Conservation (phyloP, 805 yeast species). For the Pichia heedii region DNA sequence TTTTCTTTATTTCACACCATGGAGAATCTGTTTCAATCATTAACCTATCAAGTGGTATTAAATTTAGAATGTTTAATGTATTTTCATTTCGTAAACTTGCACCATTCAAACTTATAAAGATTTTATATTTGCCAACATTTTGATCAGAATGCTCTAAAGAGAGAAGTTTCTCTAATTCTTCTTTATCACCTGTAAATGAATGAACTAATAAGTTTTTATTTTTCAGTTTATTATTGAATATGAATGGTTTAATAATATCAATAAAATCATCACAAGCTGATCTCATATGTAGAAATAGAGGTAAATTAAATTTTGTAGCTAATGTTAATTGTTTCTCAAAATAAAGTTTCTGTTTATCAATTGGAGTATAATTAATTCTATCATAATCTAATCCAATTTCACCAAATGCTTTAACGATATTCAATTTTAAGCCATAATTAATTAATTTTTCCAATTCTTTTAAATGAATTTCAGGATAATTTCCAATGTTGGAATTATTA, state of each 20-base stretch:
- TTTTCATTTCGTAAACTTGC: conserved; percentile 80
- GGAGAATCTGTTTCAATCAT: conserved; percentile 96
- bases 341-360: conserved; percentile 54
- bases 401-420: conserved; percentile 75
- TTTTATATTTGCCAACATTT: conserved; percentile 9
- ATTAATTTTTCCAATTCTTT: conserved; percentile 41
- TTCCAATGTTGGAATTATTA: conserved; percentile 7
- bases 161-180: conserved; percentile 52
- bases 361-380: conserved; percentile 66
- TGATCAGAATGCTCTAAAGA: conserved; percentile 31
- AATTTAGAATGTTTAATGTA: conserved; percentile 54
- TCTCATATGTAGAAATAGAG: conserved; percentile 87
- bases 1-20: conserved; percentile 89
- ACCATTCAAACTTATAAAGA: conserved; percentile 82
- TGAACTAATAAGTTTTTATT: conserved; percentile 75
- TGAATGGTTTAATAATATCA: conserved; percentile 50
- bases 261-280: conserved; percentile 76
- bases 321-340: conserved; percentile 70
- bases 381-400: conserved; percentile 96
- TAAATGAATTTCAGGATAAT: conserved; percentile 34
- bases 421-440: conserved; percentile 35
- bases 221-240: conserved; percentile 30
- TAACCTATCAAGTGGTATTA: conserved; percentile 61
- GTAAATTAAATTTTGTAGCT: conserved; percentile 49
- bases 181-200: conserved; percentile 79